Evolutionary conservation across 176 grass and related monocot genomes (phyloP).

Genomic region (Coix lacrymajobi): DNA sequence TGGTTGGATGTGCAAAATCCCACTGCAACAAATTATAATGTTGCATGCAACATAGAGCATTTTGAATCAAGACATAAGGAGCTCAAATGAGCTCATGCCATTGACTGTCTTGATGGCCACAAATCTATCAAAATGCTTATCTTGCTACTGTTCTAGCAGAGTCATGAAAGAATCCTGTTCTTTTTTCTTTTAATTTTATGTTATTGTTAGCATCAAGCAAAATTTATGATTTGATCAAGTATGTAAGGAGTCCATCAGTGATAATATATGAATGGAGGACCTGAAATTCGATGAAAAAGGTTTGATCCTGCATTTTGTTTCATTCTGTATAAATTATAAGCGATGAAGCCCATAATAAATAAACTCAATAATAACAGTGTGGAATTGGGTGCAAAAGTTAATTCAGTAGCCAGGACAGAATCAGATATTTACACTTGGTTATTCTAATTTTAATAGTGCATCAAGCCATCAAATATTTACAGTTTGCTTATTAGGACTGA

Average conservation of each 20-base stretch:
- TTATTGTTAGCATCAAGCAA: not conserved
- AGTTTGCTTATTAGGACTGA: not conserved
- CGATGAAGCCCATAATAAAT: not conserved
- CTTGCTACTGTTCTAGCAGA: not conserved
- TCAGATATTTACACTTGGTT: not conserved
- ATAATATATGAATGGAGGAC: not conserved
- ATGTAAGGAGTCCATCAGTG: not conserved
- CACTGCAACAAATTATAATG: no score
- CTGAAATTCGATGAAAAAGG: not conserved
- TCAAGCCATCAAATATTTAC: not conserved
- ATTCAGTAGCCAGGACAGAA: not conserved
- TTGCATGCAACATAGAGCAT: no score
- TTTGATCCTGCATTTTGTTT: not conserved
- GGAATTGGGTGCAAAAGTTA: not conserved
- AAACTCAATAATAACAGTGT: not conserved
- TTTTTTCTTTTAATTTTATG: not conserved
- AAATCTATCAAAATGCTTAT: not conserved
- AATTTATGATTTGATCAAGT: not conserved
- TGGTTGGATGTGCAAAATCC: no score
- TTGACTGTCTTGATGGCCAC: not conserved
- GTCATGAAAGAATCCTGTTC: not conserved
- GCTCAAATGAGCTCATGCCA: slow-evolving; percentile 37
- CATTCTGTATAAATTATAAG: not conserved
- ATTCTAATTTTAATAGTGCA: not conserved
- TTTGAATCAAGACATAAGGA: slow-evolving; percentile 24